Evolutionary conservation across 192 early-diverging fungal genomes (phyloP).

Genomic region (Nowakowskiella sp.): DNA sequence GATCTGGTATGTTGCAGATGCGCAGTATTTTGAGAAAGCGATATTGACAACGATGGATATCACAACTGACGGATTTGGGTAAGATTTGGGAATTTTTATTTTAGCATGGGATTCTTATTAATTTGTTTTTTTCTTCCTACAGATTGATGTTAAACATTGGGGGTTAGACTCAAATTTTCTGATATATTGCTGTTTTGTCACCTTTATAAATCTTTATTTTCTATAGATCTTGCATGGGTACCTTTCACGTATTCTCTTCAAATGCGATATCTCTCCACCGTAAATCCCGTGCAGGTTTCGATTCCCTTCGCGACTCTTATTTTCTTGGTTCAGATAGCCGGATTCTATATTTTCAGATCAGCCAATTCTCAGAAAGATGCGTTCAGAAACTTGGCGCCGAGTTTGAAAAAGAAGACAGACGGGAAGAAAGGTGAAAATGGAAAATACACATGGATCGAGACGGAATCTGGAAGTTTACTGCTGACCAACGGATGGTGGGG

Average conservation of each 20-base stretch:
- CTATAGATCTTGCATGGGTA: conserved; percentile 81
- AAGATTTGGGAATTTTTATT: conserved; percentile 38
- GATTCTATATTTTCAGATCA: conserved; percentile 79
- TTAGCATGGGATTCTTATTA: neutral
- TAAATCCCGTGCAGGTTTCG: conserved; percentile 55
- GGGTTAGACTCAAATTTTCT: conserved; percentile 12
- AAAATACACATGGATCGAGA: conserved; percentile 81
- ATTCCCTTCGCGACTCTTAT: conserved; percentile 23
- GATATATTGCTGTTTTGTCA: neutral
- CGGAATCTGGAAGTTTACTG: conserved; percentile 69
- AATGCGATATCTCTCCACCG: conserved; percentile 68
- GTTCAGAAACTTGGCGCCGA: too few species aligned
- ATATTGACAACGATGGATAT: conserved; percentile 97
- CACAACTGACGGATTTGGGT: conserved; percentile 95
- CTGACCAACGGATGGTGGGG: conserved; percentile 94
- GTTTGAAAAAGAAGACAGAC: too few species aligned
- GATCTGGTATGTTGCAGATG: conserved; percentile 78
- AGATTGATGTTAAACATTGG: conserved; percentile 43
- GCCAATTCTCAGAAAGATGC: conserved; percentile 87
- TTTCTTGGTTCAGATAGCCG: conserved; percentile 49
- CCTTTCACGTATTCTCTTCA: conserved; percentile 86
- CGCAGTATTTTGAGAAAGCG: conserved; percentile 66
- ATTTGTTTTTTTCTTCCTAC: neutral
- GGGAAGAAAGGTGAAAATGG: conserved; percentile 50
- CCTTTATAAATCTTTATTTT: conserved; percentile 22